phyloP scores from a whole-genome alignment of 2,329 filamentous ascomycete species.

The Samsoniella hepiali region DNA sequence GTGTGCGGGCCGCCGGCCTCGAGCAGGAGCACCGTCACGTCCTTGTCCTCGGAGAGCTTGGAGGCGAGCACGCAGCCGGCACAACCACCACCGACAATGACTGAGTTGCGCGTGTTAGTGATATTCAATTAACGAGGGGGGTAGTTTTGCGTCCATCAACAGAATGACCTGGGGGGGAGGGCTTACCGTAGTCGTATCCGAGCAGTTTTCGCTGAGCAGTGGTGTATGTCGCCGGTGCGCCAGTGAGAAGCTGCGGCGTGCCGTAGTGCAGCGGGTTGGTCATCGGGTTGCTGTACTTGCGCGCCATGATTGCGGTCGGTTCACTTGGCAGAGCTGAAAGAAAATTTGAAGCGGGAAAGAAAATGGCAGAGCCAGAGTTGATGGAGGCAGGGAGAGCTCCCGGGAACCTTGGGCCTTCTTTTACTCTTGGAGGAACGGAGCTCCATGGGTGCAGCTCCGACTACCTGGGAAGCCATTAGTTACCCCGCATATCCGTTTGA shows the following conservation, averaged over 20 bases:
- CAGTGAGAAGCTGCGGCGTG: conserved; percentile 15
- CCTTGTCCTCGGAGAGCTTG: conserved; percentile 27
- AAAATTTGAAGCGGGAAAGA: not conserved
- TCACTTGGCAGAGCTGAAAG: not conserved
- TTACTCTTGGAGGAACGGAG: not conserved
- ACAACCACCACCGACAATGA: conserved; percentile 29
- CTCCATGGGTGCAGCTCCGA: not conserved
- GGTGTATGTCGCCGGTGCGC: conserved; percentile 4
- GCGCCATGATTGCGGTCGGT: conserved; percentile 5
- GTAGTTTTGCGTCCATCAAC: too few relatives aligned
- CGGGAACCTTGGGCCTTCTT: not conserved
- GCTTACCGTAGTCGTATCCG: conserved; percentile 17
- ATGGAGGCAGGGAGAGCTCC: not conserved
- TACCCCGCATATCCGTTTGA: conserved; percentile 18
- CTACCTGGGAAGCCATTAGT: not conserved
- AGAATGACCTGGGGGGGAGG: too few relatives aligned
- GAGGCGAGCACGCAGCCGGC: conserved; percentile 31
- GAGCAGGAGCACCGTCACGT: conserved; percentile 23
- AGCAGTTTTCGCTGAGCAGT: conserved; percentile 14
- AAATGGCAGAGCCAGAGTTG: not conserved
- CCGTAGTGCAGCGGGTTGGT: conserved; percentile 20
- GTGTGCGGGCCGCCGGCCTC: conserved; percentile 22
- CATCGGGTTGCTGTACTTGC: conserved; percentile 18
- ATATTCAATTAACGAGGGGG: not conserved
- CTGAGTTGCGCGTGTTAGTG: conserved; percentile 2